A percentile compares a stretch with the other conserved stretches of the same genome.
phyloP scores from a whole-genome alignment of 805 yeast genomes.

The Candida nitratophila region DNA sequence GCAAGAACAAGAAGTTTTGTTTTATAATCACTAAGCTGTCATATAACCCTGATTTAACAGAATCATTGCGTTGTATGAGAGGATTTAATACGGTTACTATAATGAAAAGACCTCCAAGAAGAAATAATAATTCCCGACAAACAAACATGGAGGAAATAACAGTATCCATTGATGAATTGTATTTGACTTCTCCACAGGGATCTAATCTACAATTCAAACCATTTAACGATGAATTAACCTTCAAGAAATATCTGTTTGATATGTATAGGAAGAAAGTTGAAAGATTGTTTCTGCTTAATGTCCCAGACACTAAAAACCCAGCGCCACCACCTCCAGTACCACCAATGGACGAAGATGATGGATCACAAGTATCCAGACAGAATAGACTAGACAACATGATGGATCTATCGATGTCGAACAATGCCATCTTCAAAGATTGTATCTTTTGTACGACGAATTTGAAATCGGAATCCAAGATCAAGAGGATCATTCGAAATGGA shows the following conservation, averaged over 20 bases:
- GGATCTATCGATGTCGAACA: too few species aligned
- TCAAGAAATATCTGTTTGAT: constrained; percentile 5
- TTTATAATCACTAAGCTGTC: constrained; percentile 41
- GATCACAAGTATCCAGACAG: too few species aligned
- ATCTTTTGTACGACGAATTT: neutral
- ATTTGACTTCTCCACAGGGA: neutral
- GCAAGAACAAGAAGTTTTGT: constrained; percentile 15
- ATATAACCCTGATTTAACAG: constrained; percentile 9
- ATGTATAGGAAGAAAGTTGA: neutral
- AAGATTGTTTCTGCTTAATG: too few species aligned
- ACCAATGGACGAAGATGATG: too few species aligned
- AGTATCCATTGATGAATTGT: neutral
- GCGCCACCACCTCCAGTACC: too few species aligned
- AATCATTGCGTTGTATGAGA: constrained; percentile 44
- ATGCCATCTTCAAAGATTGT: neutral
- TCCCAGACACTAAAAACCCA: too few species aligned
- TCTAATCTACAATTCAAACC: constrained; percentile 1
- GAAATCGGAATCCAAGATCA: constrained; percentile 21
- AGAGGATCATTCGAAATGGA: constrained; percentile 28
- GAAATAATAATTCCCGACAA: constrained; percentile 9
- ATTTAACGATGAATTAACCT: constrained; percentile 10
- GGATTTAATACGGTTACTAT: constrained; percentile 50
- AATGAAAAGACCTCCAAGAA: constrained; percentile 11
- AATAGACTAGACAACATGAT: too few species aligned
- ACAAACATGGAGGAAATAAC: constrained; percentile 11